Percentiles rank a stretch among this genome's conserved stretches.
These are phyloP conservation scores for Brassica cretica DNA, from an alignment of 345 rosid genomes.

Conservation along the genomic window DNA sequence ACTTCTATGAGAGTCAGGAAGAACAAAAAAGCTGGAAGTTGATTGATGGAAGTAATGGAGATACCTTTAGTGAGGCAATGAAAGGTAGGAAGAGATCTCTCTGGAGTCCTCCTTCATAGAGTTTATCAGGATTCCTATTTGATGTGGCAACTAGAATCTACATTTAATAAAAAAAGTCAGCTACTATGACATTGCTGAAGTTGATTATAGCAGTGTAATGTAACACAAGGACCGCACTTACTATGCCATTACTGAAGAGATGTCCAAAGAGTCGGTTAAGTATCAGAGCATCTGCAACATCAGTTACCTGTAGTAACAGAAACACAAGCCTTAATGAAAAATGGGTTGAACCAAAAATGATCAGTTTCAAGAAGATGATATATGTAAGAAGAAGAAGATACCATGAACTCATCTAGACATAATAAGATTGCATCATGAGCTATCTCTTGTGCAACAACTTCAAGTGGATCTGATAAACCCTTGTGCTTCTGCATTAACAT, in stretches of 20 bases:
- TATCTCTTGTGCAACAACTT: conserved; percentile 95
- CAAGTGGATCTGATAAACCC: conserved; percentile 95
- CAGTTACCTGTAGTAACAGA: conserved; percentile 63
- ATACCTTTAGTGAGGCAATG: conserved; percentile 80
- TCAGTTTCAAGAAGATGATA: not conserved
- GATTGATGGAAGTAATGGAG: conserved; percentile 1
- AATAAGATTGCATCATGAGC: conserved; percentile 85
- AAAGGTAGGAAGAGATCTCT: conserved; percentile 97
- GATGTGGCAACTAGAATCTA: conserved; percentile 96
- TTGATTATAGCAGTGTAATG: not conserved
- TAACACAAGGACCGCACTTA: conserved; percentile 45
- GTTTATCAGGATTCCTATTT: conserved; percentile 96
- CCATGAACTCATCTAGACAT: conserved; percentile 98
- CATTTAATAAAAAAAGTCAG: conserved; percentile 29
- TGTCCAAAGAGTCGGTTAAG: conserved; percentile 83
- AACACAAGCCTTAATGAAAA: not conserved
- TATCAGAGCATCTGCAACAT: conserved; percentile 98
- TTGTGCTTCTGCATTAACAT: conserved; percentile 72
- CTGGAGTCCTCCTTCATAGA: conserved; percentile 96
- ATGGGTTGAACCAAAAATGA: conserved; percentile 3
- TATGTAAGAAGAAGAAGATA: conserved; percentile 26
- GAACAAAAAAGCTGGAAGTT: not conserved
- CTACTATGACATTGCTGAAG: too few relatives aligned
- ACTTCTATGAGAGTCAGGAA: conserved; percentile 1
- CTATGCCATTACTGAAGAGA: conserved; percentile 80